Evolutionary conservation across 1,284 basidiomycete species (phyloP).

Genomic region (Austroboletus niveus): DNA sequence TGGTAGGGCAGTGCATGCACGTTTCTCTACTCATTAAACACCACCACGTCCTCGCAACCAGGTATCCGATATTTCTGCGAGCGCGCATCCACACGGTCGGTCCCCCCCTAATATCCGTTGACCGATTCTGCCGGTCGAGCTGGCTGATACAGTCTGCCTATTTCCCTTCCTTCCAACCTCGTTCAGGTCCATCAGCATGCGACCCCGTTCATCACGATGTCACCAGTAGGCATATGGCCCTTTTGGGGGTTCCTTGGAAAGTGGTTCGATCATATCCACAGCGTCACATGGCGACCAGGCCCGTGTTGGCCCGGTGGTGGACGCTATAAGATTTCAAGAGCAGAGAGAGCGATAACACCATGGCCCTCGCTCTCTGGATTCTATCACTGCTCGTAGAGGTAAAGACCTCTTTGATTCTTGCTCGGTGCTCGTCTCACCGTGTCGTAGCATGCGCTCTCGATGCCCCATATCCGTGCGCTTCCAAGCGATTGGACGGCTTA

Average conservation of each 20-base stretch:
- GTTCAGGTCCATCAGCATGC: neutral
- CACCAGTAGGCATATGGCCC: too few relatives aligned
- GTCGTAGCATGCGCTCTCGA: slow-evolving; percentile 1
- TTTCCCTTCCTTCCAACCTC: neutral
- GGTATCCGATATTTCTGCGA: too few relatives aligned
- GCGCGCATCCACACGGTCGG: too few relatives aligned
- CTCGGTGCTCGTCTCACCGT: slow-evolving; percentile 4
- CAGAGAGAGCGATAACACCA: neutral
- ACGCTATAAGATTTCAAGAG: slow-evolving; percentile 1
- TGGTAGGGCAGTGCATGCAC: too few relatives aligned
- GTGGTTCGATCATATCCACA: neutral
- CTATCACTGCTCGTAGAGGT: slow-evolving; percentile 2
- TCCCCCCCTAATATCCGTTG: too few relatives aligned
- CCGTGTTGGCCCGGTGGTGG: neutral
- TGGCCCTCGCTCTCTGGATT: slow-evolving; percentile 8
- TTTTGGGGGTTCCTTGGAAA: too few relatives aligned
- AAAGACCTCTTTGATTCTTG: neutral
- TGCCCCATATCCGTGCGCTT: slow-evolving; percentile 35
- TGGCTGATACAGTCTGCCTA: too few relatives aligned
- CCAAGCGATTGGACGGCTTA: slow-evolving; percentile 56
- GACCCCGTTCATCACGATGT: too few relatives aligned
- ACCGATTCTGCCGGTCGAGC: too few relatives aligned
- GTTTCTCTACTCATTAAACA: too few relatives aligned
- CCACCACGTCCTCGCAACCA: too few relatives aligned
- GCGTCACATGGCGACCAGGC: neutral